Conservation (phyloP, 176 grass and related monocot genomes). For the Zoysia japonica region DNA sequence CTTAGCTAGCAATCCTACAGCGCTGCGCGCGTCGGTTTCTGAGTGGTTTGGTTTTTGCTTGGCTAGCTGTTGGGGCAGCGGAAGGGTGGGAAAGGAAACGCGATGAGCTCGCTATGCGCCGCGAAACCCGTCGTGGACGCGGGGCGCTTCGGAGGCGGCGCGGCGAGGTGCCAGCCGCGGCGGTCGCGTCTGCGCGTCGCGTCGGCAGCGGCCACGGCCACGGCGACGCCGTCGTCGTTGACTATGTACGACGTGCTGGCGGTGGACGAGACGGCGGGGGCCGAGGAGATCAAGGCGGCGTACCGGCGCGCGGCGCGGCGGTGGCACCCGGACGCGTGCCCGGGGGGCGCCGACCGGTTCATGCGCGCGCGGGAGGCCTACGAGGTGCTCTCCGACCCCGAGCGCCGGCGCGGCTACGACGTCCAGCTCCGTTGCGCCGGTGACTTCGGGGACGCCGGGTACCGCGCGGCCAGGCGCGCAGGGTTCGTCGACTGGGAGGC, state of each 20-base stretch:
- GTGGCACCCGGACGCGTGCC: slow-evolving; percentile 87
- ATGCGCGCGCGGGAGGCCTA: slow-evolving; percentile 74
- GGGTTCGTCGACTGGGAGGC: slow-evolving; percentile 57
- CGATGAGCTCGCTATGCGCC: slow-evolving; percentile 48
- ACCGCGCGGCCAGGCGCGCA: background rate
- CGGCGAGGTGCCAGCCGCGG: slow-evolving; percentile 30
- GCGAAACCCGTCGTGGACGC: slow-evolving; percentile 30
- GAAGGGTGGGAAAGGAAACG: background rate
- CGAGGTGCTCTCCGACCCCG: slow-evolving; percentile 82
- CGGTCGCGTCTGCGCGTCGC: slow-evolving; percentile 12
- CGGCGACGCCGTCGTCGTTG: background rate
- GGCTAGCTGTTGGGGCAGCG: background rate
- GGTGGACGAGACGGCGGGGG: slow-evolving; percentile 50
- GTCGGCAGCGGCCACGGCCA: background rate
- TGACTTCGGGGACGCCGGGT: background rate
- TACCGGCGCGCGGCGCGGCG: slow-evolving; percentile 61
- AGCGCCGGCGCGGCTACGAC: slow-evolving; percentile 65
- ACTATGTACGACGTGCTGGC: slow-evolving; percentile 82
- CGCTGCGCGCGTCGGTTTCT: background rate
- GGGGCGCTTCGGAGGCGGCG: slow-evolving; percentile 8
- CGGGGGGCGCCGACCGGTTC: slow-evolving; percentile 47
- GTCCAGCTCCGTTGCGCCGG: slow-evolving; percentile 52
- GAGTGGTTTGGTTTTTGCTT: background rate
- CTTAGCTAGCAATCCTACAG: background rate
- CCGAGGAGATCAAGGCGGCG: slow-evolving; percentile 78